phyloP scores from a whole-genome alignment of 257 asterid genomes.

The Solanum microdontum region DNA sequence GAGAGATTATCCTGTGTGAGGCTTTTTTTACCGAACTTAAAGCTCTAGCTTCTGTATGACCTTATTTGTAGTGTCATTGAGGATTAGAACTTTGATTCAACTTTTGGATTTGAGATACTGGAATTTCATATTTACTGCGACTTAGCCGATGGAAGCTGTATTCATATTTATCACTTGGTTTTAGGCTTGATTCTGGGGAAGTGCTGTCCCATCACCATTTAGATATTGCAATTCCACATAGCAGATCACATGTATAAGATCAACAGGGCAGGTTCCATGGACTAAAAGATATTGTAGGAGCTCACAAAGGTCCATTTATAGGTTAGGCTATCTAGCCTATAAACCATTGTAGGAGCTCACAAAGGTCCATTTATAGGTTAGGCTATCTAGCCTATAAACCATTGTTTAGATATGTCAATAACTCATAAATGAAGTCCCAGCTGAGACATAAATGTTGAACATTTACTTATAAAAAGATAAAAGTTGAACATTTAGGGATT shows the following conservation, averaged over 20 bases:
- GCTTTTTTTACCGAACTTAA: background rate
- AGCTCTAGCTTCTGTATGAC: background rate
- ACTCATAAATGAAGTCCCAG: background rate
- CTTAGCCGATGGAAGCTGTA: background rate
- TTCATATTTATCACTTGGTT: background rate
- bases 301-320: background rate
- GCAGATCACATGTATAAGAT: background rate
- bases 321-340: background rate
- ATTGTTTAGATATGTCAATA: background rate
- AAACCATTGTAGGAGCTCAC: background rate
- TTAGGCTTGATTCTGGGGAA: background rate
- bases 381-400: background rate
- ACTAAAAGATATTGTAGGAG: background rate
- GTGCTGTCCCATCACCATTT: background rate
- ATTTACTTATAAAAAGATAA: background rate
- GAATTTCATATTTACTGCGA: background rate
- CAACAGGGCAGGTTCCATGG: background rate
- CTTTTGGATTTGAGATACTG: background rate
- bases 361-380: background rate
- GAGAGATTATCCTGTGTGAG: background rate
- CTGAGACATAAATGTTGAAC: background rate
- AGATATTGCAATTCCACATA: background rate
- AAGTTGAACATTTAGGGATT: background rate
- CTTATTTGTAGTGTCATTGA: background rate
- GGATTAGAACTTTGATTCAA: background rate